These are phyloP conservation scores for Pyrenophora seminiperda DNA, from an alignment of 2,329 filamentous ascomycete genomes.

Conservation along the genomic window DNA sequence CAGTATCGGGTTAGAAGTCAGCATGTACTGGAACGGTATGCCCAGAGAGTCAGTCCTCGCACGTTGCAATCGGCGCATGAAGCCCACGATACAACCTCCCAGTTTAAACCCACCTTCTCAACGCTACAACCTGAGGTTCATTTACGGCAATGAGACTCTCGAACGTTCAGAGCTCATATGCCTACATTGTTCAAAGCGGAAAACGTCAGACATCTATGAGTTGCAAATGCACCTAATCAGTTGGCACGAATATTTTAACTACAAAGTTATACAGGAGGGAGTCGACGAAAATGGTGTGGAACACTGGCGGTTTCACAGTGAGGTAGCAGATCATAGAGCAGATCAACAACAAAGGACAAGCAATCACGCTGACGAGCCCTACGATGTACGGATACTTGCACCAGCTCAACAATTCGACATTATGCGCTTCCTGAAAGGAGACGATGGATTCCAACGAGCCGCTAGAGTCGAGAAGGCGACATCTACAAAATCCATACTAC, in stretches of 20 bases:
- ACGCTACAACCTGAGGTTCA: conserved; percentile 20
- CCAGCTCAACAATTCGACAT: conserved; percentile 46
- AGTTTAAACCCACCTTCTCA: conserved; percentile 17
- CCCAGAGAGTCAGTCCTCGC: conserved; percentile 19
- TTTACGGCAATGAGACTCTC: conserved; percentile 19
- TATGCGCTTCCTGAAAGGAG: conserved; percentile 41
- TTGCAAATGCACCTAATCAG: conserved; percentile 45
- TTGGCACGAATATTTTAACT: conserved; percentile 45
- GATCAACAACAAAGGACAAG: conserved; percentile 30
- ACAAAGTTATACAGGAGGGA: conserved; percentile 16
- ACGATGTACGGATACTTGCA: conserved; percentile 40
- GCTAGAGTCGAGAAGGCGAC: conserved; percentile 18
- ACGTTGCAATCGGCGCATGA: conserved; percentile 32
- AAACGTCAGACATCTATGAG: conserved; percentile 18
- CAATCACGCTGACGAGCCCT: conserved; percentile 29
- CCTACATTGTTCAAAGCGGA: conserved; percentile 22
- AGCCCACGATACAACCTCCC: background rate
- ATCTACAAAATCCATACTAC: background rate
- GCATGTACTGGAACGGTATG: conserved; percentile 28
- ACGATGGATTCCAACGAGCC: conserved; percentile 30
- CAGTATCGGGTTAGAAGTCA: conserved; percentile 27
- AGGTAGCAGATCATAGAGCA: conserved; percentile 25
- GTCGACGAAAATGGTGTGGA: conserved; percentile 20
- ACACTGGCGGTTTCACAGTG: conserved; percentile 24
- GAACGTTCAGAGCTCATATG: conserved; percentile 19